Evolutionary conservation across 2,329 filamentous ascomycete genomes (phyloP), one percentile per base, ranked within the genome.

Genomic region (Zymoseptoria ardabiliae): DNA sequence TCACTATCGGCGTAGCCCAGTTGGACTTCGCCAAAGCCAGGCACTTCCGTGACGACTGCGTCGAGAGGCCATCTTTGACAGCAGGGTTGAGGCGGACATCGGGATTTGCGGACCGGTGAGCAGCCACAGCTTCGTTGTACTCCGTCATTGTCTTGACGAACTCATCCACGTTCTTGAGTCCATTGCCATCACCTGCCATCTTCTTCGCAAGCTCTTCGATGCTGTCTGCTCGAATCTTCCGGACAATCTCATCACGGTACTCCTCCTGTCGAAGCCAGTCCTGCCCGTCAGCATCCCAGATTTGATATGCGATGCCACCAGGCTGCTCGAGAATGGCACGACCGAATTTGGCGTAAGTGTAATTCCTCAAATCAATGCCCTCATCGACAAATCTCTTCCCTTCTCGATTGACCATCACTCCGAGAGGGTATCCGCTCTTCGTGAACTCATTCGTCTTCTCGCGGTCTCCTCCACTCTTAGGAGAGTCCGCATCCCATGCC

Each of bases 381-480:
- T 89, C 86, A 64, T 88, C 85, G 0, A 88, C 84, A 66, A 88
- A 88, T 1, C 86, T 76, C 50, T 79, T 67, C 0, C 85, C 86
- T 0, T 79, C 66, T 0, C 71, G 70, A 65, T 89, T 88, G 17
- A 88, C 59, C 81, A 87, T 88, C 11, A 88, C 64, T 0, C 85
- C 86, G 0, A 88, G 74, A 0, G 86, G 85, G 64, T 88, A 88
- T 1, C 85, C 86, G 0, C 82, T 86, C 67, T 89, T 89, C 6
- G 85, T 89, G 67, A 81, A 87, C 69, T 87, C 81, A 65, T 89
- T 88, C 3, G 85, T 85, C 2, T 82, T 72, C n/a, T 72, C 73
- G 1, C 82, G 77, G 63, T 87, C 81, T 3, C 85, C 85, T 0
- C 74, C 73, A 61, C 83, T 69, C 0, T 78, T 69, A 0, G 81